phyloP scores from a whole-genome alignment of 371 early-diverging fungal genomes.

The Umbelopsis sp. region DNA sequence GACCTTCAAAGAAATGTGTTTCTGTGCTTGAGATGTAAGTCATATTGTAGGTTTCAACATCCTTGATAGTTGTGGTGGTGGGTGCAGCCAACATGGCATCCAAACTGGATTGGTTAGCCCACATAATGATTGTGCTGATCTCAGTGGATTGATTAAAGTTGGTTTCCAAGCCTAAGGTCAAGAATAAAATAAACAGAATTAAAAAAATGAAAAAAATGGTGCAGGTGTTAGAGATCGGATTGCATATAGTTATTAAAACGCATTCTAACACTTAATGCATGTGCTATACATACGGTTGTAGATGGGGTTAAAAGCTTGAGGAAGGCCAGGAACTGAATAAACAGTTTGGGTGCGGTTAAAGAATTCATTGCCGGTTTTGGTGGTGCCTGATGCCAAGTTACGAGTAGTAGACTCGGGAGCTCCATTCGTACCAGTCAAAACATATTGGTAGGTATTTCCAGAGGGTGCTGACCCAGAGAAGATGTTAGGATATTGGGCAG shows the following conservation, averaged over 20 bases:
- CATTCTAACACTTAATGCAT: neutral
- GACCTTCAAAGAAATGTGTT: conserved; percentile 41
- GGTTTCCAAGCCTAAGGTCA: conserved; percentile 30
- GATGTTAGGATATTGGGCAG: conserved; percentile 36
- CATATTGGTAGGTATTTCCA: conserved; percentile 41
- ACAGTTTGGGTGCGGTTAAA: conserved; percentile 52
- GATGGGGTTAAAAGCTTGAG: conserved; percentile 54
- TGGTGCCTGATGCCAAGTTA: conserved; percentile 37
- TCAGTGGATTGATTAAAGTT: conserved; percentile 43
- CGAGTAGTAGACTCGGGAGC: conserved; percentile 37
- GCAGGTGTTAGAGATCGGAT: neutral
- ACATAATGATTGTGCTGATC: conserved; percentile 55
- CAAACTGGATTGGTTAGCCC: conserved; percentile 40
- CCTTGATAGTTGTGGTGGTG: conserved; percentile 31
- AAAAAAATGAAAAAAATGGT: too few relatives aligned
- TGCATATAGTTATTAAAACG: neutral
- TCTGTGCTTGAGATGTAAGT: conserved; percentile 52
- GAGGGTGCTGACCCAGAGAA: conserved; percentile 43
- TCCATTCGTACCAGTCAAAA: conserved; percentile 25
- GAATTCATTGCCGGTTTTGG: conserved; percentile 57
- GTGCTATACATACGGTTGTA: conserved; percentile 41
- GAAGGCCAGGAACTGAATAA: conserved; percentile 47
- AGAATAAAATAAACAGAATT: too few relatives aligned
- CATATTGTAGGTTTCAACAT: conserved; percentile 32
- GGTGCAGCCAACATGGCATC: conserved; percentile 38